phyloP scores from a whole-genome alignment of 2,329 filamentous ascomycete genomes.

The Colletotrichum cordylinicola region DNA sequence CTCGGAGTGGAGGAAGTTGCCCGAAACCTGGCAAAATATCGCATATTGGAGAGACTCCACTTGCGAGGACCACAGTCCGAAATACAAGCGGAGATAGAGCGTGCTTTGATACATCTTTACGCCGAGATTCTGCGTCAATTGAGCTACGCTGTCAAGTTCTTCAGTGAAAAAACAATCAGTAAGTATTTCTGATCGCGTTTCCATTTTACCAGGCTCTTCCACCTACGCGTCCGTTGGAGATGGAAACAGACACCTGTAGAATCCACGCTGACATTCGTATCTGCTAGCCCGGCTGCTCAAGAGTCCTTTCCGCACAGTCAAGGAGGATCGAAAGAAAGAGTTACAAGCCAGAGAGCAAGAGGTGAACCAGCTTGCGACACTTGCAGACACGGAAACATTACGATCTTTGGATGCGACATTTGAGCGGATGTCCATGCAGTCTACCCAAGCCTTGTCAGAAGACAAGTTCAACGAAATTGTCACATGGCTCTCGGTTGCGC shows the following conservation, averaged over 20 bases:
- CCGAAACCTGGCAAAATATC: background rate
- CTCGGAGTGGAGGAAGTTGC: background rate
- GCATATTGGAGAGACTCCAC: background rate
- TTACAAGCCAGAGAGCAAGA: background rate
- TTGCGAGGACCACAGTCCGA: background rate
- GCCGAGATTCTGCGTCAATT: background rate
- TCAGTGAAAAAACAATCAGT: background rate
- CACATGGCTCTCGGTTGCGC: background rate
- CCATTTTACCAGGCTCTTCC: no score
- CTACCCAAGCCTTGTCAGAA: background rate
- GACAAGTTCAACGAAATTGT: background rate
- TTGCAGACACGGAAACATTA: background rate
- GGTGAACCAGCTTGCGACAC: background rate
- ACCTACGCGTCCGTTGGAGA: background rate
- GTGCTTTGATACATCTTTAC: background rate
- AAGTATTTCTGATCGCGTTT: background rate
- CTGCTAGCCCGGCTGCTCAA: background rate
- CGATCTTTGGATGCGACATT: rapidly evolving
- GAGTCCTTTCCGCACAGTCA: background rate
- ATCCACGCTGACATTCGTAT: background rate
- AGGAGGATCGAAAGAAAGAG: background rate
- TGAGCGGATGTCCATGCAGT: background rate
- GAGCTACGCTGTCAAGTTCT: background rate
- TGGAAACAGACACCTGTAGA: background rate
- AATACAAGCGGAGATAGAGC: background rate